Conservation (phyloP, 345 rosid species). For the Pugionium dolabratum region DNA sequence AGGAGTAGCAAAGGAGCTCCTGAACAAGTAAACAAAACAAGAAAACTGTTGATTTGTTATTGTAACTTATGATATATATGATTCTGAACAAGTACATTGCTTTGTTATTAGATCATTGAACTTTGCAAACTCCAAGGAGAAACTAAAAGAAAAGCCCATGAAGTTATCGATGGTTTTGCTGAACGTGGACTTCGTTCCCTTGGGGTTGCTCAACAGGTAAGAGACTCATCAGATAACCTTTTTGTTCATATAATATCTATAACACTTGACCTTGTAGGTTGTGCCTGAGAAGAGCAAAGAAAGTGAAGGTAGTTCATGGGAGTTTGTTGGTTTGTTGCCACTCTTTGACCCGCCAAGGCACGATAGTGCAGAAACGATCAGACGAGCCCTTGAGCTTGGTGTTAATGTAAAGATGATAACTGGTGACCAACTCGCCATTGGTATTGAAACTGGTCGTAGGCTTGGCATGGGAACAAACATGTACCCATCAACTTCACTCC, state of each 20-base stretch:
- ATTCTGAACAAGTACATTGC: neutral
- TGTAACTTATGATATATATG: neutral
- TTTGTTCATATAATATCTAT: no score
- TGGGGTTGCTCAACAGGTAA: constrained; percentile 72
- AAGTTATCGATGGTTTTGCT: constrained; percentile 66
- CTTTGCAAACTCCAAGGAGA: constrained; percentile 72
- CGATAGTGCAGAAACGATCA: constrained; percentile 80
- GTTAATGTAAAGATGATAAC: constrained; percentile 92
- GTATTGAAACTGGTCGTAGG: constrained; percentile 84
- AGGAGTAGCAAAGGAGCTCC: constrained; percentile 94
- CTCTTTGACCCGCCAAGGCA: constrained; percentile 93
- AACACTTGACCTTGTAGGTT: constrained; percentile 32
- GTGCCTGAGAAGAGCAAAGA: constrained; percentile 77
- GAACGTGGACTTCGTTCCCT: constrained; percentile 87
- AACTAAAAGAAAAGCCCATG: constrained; percentile 49
- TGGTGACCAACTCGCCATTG: constrained; percentile 88
- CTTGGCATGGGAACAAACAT: constrained; percentile 67
- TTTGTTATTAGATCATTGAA: constrained; percentile 58
- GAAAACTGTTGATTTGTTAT: neutral
- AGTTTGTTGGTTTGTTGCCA: constrained; percentile 87
- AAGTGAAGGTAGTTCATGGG: constrained; percentile 76
- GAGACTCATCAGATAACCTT: neutral
- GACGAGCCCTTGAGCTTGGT: constrained; percentile 77
- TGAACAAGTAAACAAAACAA: constrained; percentile 58
- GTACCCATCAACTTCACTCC: constrained; percentile 80